Evolutionary conservation across 1,139 yeast species (phyloP).

Genomic region (Meyerozyma athensensis): DNA sequence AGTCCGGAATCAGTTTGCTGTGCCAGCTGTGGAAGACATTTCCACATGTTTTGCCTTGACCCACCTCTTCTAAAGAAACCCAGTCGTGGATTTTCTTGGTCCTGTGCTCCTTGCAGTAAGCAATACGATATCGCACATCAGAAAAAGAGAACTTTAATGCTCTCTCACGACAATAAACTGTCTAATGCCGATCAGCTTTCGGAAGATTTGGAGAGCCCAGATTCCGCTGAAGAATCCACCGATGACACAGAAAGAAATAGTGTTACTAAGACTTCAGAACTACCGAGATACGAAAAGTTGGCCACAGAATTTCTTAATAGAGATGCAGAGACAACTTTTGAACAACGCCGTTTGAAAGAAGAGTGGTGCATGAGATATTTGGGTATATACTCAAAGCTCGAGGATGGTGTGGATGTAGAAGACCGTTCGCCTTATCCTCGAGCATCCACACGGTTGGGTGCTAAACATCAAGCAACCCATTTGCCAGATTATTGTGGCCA

Average conservation of each 20-base stretch:
- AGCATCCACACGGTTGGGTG: constrained; percentile 74
- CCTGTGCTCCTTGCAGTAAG: constrained; percentile 77
- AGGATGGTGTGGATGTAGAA: constrained; percentile 74
- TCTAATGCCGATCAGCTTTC: constrained; percentile 34
- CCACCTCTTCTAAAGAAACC: constrained; percentile 83
- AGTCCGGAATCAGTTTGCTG: constrained; percentile 74
- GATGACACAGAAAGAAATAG: constrained; percentile 4
- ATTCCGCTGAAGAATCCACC: constrained; percentile 12
- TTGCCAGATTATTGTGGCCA: constrained; percentile 67
- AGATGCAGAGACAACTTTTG: constrained; percentile 38
- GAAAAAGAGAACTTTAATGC: constrained; percentile 35
- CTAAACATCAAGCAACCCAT: constrained; percentile 65
- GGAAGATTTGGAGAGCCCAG: constrained; percentile 20
- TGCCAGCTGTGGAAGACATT: constrained; percentile 65
- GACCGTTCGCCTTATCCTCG: constrained; percentile 76
- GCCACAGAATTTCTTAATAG: constrained; percentile 49
- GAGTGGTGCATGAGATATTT: constrained; percentile 82
- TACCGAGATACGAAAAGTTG: constrained; percentile 60
- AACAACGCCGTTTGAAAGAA: constrained; percentile 48
- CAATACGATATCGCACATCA: constrained; percentile 36
- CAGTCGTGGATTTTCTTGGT: constrained; percentile 87
- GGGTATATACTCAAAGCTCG: constrained; percentile 71
- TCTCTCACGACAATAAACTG: constrained; percentile 40
- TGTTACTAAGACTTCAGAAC: neutral
- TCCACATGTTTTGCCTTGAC: constrained; percentile 80